Percentiles rank a stretch among this genome's conserved stretches.
Conservation (phyloP, 768 basidiomycete species). For the Phaeotremella skinneri region DNA sequence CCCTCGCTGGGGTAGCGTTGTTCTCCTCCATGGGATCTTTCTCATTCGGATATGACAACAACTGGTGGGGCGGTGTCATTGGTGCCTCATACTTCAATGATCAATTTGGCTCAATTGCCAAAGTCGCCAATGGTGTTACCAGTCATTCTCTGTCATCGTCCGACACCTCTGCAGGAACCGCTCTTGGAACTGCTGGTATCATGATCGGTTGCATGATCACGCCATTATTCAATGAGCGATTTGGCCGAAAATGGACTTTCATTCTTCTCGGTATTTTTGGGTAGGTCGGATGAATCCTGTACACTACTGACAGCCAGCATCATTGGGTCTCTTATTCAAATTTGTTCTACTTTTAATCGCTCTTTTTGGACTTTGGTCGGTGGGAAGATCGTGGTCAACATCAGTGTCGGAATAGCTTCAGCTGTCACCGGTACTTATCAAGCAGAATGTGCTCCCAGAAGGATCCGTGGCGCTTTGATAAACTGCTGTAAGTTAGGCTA, state of each 20-base stretch:
- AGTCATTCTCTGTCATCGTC: constrained; percentile 21
- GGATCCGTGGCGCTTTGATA: constrained; percentile 18
- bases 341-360: constrained; percentile 7
- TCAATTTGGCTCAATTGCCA: constrained; percentile 6
- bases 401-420: constrained; percentile 18
- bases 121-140: constrained; percentile 16
- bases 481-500: background rate
- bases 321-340: constrained; percentile 5
- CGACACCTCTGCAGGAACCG: constrained; percentile 18
- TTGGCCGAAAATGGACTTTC: background rate
- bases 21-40: constrained; percentile 18
- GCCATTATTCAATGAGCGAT: background rate
- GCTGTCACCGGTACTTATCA: constrained; percentile 17
- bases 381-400: constrained; percentile 19
- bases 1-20: constrained; percentile 9
- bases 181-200: constrained; percentile 25
- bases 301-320: background rate
- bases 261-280: background rate
- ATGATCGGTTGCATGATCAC: constrained; percentile 26
- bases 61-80: constrained; percentile 37
- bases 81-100: constrained; percentile 15
- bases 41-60: constrained; percentile 29
- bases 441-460: constrained; percentile 18
- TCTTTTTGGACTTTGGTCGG: constrained; percentile 19
- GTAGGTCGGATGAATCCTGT: background rate